Base-by-base conservation (phyloP, 179 eudicot genomes). In the Spinacia oleracea region DNA sequence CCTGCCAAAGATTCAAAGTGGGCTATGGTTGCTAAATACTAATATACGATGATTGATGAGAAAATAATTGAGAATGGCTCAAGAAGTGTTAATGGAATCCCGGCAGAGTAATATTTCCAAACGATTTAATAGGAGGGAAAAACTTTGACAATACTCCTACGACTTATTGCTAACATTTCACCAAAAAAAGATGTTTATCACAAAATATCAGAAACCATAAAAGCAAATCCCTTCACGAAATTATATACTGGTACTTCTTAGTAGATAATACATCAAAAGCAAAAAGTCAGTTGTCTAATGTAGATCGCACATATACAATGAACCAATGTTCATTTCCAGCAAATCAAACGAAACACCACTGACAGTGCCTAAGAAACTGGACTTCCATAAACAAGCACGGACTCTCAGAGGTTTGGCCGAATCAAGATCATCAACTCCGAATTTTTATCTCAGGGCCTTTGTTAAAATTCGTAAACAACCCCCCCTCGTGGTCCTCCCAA, bases 271-370 rank as follows among this genome's bases (percentile, higher is more conserved):
- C 15, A 25, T 15, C 18, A 23, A 38, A 34, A 75, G n/a, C 18
- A 42, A 60, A 73, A 62, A 1, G 69, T 23, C 25, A 27, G n/a
- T 5, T 21, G 8, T 27, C 51, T 43, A 43, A 21, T 15, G 40
- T 43, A 35, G 55, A 75, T 75, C 15, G 42, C 21, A 75, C 43
- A 60, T 27, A 75, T 42, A 60, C 58, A 75, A 29, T 46, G 35
- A 60, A 43, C 42, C 42, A 18, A 40, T 0, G 27, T 62, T 75
- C 42, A 43, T 42, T 8, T 43, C 34, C 18, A 34, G 25, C 42
- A 11, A 59, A 53, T 21, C 27, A 53, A 73, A 34, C 48, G 25
- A 21, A 9, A 23, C 65, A 6, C 7, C 50, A 23, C 40, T 0
- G 16, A 20, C 14, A 42, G 31, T 23, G 31, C 18, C 32, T n/a